These are phyloP conservation scores for Trichoderma sp. DNA, from an alignment of 2,329 filamentous ascomycete genomes.

Conservation along the genomic window DNA sequence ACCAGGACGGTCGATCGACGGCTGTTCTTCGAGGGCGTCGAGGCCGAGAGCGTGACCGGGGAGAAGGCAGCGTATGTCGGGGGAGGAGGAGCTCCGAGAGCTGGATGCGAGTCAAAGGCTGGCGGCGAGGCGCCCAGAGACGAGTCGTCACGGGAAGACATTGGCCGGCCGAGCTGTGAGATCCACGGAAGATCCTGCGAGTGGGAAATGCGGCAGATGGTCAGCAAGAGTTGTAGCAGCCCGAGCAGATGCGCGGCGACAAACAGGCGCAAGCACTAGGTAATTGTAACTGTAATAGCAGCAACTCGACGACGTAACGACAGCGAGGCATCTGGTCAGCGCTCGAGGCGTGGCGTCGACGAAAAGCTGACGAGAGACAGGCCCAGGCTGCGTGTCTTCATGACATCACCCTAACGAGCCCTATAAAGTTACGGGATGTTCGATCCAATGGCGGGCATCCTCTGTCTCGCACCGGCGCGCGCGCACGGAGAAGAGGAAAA, in stretches of 20 bases:
- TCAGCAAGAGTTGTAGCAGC: conserved; percentile 4
- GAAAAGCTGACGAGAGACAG: conserved; percentile 1
- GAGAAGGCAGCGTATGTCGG: conserved; percentile 90
- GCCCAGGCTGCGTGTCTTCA: conserved; percentile 7
- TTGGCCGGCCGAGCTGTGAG: conserved; percentile 41
- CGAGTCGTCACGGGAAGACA: conserved; percentile 40
- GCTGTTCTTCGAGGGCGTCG: conserved; percentile 56
- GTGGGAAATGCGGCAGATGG: conserved; percentile 12
- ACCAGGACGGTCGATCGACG: conserved; percentile 90
- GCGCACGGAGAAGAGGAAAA: background rate
- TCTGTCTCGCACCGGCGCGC: background rate
- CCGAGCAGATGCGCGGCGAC: background rate
- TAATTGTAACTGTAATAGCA: background rate
- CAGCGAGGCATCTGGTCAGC: background rate
- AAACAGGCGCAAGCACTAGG: background rate
- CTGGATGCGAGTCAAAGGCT: conserved; percentile 30
- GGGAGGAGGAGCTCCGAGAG: conserved; percentile 39
- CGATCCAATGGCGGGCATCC: background rate
- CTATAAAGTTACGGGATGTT: conserved; percentile 1
- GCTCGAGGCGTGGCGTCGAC: conserved; percentile 11
- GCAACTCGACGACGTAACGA: background rate
- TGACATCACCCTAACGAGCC: conserved; percentile 13
- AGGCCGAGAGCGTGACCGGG: conserved; percentile 70
- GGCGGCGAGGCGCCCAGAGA: conserved; percentile 35
- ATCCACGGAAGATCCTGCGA: conserved; percentile 48